These are phyloP conservation scores for Solanum arcanum DNA, from an alignment of 257 asterid species.

Conservation along the genomic window DNA sequence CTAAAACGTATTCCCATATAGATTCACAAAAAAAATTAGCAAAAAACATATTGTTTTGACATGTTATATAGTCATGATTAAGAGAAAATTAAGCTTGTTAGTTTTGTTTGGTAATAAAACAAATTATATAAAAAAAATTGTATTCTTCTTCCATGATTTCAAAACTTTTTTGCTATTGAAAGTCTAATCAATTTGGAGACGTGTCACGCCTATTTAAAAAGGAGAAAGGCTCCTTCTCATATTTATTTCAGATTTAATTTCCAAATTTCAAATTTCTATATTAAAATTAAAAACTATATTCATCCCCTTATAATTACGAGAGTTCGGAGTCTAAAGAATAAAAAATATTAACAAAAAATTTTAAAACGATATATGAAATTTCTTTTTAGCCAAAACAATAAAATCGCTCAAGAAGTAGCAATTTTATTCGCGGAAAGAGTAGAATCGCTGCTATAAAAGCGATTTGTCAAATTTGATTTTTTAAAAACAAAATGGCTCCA, in stretches of 20 bases:
- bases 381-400: too few species aligned
- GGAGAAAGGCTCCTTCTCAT: not conserved
- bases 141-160: too few species aligned
- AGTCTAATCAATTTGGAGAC: too few species aligned
- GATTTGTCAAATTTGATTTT: too few species aligned
- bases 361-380: too few species aligned
- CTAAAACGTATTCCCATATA: not conserved
- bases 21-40: not conserved
- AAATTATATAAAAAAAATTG: too few species aligned
- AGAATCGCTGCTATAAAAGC: accelerated
- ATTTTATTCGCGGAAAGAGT: too few species aligned
- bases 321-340: too few species aligned
- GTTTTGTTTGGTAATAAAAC: not conserved
- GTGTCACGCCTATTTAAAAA: not conserved
- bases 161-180: too few species aligned
- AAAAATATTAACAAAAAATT: too few species aligned
- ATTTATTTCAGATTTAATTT: not conserved
- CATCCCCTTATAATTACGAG: not conserved
- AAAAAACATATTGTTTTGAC: not conserved
- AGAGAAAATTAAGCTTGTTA: not conserved
- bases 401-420: too few species aligned
- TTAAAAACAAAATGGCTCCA: too few species aligned
- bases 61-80: not conserved
- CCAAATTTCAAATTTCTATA: not conserved
- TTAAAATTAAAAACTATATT: not conserved